Conservation (phyloP, 2,329 filamentous ascomycete species). For the Neonectria faginata region DNA sequence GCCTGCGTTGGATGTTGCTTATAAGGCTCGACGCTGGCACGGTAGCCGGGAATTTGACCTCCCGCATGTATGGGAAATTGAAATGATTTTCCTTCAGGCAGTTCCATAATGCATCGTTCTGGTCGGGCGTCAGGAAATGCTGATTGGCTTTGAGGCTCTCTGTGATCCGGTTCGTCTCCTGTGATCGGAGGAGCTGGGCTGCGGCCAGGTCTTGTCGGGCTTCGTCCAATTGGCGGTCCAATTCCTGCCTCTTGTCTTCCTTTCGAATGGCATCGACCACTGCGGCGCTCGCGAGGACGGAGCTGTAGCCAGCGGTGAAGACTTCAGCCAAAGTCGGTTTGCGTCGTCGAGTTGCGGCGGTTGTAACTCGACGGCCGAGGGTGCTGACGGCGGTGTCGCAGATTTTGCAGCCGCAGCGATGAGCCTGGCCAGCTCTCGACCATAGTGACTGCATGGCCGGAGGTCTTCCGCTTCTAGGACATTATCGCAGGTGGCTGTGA, state of each 20-base stretch:
- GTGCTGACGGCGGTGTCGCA: slow-evolving; percentile 65
- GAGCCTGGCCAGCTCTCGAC: slow-evolving; percentile 74
- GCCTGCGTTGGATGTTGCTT: slow-evolving; percentile 42
- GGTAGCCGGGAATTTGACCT: slow-evolving; percentile 48
- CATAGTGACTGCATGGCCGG: slow-evolving; percentile 74
- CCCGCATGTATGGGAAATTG: slow-evolving; percentile 53
- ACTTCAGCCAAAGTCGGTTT: slow-evolving; percentile 64
- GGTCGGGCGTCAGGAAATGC: slow-evolving; percentile 37
- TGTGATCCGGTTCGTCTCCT: slow-evolving; percentile 35
- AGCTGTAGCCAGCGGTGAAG: slow-evolving; percentile 76
- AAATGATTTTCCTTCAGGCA: slow-evolving; percentile 47
- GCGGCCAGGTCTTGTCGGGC: slow-evolving; percentile 61
- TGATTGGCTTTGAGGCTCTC: slow-evolving; percentile 24
- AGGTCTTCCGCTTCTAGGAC: slow-evolving; percentile 30
- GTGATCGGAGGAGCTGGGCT: slow-evolving; percentile 50
- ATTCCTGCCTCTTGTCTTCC: slow-evolving; percentile 66
- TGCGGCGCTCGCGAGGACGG: slow-evolving; percentile 73
- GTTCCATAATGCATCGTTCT: slow-evolving; percentile 51
- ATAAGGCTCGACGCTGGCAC: slow-evolving; percentile 46
- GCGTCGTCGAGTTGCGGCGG: slow-evolving; percentile 59
- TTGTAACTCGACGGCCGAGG: slow-evolving; percentile 63
- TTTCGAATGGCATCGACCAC: slow-evolving; percentile 72
- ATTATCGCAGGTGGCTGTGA: slow-evolving; percentile 38
- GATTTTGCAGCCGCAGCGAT: slow-evolving; percentile 72
- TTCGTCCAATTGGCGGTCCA: slow-evolving; percentile 71